Evolutionary conservation across 2,329 filamentous ascomycete species (phyloP), one percentile per base, ranked within the genome.

Genomic region (Scytalidium sp.): DNA sequence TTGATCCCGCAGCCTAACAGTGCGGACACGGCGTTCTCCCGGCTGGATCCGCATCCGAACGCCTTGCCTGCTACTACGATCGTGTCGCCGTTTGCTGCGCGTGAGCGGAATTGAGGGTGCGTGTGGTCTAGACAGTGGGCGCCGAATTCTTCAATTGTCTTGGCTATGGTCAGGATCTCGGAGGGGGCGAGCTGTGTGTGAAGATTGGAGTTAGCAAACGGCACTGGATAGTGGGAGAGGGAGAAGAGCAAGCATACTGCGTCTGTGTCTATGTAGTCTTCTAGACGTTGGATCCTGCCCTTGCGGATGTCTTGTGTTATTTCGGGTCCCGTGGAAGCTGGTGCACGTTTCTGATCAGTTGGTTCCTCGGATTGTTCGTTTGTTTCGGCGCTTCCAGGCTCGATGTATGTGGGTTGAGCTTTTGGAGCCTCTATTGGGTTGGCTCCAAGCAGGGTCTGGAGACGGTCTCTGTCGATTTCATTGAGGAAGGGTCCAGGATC

Each of bases 191-290:
- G 60, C 66, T 70, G n/a, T 4, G 17, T n/a, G 47, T 10, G n/a
- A 13, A 44, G 21, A 13, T 15, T 10, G 8, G 22, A 27, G 17
- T 19, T n/a, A 23, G 39, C 3, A 20, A 27, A 32, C 13, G 7
- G 25, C 7, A 27, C 7, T 7, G 25, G 25, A 7, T 27, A 27
- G 25, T 7, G 7, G 7, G 25, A n/a, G 32, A 15, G 25, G 21
- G 8, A 13, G 21, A 27, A 39, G 25, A 13, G 36, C 45, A 19
- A 32, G 56, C 64, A 41, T 63, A 71, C 68, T 0, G 67, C 68
- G 51, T 70, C 67, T 9, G 70, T 76, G 50, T 76, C 71, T 46
- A 76, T 67, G 42, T 73, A 74, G 50, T 75, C 71, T 9, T 71
- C 73, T 1, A 76, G 57, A 3, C 52, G 56, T 25, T 73, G 65